These are phyloP conservation scores for Karstenula rhodostoma DNA, from an alignment of 2,329 filamentous ascomycete genomes.

Conservation along the genomic window DNA sequence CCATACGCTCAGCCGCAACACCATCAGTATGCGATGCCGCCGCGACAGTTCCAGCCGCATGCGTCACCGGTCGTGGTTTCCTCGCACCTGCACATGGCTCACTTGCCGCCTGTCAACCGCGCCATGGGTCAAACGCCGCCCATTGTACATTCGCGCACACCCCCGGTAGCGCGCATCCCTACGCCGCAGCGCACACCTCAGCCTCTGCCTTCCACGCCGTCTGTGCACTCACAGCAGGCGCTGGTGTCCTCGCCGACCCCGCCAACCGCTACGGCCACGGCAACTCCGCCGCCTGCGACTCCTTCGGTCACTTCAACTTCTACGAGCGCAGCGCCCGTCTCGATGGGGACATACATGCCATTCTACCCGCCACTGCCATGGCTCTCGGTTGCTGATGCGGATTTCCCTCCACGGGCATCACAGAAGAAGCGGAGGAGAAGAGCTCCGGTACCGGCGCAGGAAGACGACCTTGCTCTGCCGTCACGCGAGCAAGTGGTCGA, in stretches of 20 bases:
- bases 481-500: conserved; percentile 50
- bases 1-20: conserved; percentile 51
- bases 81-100: conserved; percentile 56
- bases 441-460: conserved; percentile 48
- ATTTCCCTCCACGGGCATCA: conserved; percentile 62
- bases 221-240: conserved; percentile 46
- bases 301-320: conserved; percentile 33
- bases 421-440: conserved; percentile 55
- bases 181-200: conserved; percentile 44
- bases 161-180: conserved; percentile 41
- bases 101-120: conserved; percentile 57
- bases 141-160: conserved; percentile 47
- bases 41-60: conserved; percentile 49
- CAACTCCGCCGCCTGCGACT: conserved; percentile 37
- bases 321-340: conserved; percentile 25
- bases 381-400: conserved; percentile 63
- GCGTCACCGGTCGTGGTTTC: conserved; percentile 57
- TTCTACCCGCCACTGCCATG: conserved; percentile 66
- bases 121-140: conserved; percentile 48
- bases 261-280: conserved; percentile 38
- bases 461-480: conserved; percentile 60
- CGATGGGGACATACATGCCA: conserved; percentile 48
- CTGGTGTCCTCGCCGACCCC: conserved; percentile 44
- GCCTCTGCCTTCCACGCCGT: conserved; percentile 45
- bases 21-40: conserved; percentile 50